phyloP scores from a whole-genome alignment of 495 filamentous ascomycete genomes.

The Aspergillus baeticus region DNA sequence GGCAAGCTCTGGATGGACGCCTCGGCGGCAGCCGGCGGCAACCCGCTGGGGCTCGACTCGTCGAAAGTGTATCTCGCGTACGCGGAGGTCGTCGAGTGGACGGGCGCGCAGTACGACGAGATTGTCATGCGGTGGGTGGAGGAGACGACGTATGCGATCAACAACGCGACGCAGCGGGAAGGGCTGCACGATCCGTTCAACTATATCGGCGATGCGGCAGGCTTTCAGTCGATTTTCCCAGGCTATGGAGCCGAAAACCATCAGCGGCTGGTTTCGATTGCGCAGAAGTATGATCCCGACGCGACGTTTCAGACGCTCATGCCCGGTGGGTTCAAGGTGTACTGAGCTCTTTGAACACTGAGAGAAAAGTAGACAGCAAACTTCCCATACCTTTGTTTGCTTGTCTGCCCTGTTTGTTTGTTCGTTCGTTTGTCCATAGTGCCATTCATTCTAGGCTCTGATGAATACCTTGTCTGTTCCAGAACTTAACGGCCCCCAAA shows the following conservation, averaged over 20 bases:
- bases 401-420: too few relatives aligned
- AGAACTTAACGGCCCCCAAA: too few relatives aligned
- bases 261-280: conserved; percentile 23
- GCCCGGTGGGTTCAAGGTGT: conserved; percentile 37
- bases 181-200: conserved; percentile 33
- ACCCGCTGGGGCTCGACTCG: conserved; percentile 42
- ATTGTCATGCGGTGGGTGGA: conserved; percentile 32
- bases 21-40: conserved; percentile 32
- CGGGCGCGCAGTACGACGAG: conserved; percentile 30
- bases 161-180: conserved; percentile 32
- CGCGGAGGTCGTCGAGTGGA: conserved; percentile 41
- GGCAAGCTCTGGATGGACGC: conserved; percentile 39
- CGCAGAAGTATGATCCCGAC: conserved; percentile 30
- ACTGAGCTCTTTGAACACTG: background rate
- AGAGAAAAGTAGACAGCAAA: too few relatives aligned
- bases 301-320: conserved; percentile 31
- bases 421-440: too few relatives aligned
- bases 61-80: conserved; percentile 36
- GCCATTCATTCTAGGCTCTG: too few relatives aligned
- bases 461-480: too few relatives aligned
- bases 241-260: conserved; percentile 33
- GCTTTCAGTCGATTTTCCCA: conserved; percentile 34
- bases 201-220: conserved; percentile 33
- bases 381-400: too few relatives aligned
- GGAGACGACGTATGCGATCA: conserved; percentile 34